Percentiles rank a stretch among this genome's conserved stretches.
These are phyloP conservation scores for Xylariaceae sp. DNA, from an alignment of 2,329 filamentous ascomycete genomes.

Conservation along the genomic window DNA sequence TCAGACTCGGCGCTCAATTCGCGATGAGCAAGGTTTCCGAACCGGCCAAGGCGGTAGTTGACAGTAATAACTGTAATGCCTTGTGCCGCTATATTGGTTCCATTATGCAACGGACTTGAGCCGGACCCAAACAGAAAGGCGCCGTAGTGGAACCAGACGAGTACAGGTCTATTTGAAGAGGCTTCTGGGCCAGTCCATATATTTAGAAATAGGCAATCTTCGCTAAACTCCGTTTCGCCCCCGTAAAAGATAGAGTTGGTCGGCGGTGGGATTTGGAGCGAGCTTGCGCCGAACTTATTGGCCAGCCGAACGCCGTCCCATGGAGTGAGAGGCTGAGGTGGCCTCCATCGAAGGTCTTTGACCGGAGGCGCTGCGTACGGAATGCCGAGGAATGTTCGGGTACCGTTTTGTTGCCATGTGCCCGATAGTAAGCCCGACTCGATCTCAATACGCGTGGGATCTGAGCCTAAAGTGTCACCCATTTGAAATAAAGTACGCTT, in stretches of 20 bases:
- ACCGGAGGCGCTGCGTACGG: conserved; percentile 13
- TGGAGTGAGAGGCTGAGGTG: conserved; percentile 2
- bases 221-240: conserved; percentile 6
- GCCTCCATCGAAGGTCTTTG: conserved; percentile 10
- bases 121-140: conserved; percentile 15
- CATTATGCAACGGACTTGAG: conserved; percentile 11
- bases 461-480: no score
- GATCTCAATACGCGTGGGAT: neutral
- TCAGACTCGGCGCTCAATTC: conserved; percentile 13
- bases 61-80: conserved; percentile 15
- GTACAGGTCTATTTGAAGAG: conserved; percentile 5
- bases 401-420: conserved; percentile 1
- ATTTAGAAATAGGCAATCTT: conserved; percentile 15
- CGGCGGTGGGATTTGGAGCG: conserved; percentile 2
- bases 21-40: conserved; percentile 13
- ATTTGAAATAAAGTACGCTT: no score
- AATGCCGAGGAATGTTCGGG: conserved; percentile 9
- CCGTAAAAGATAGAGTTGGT: conserved; percentile 3
- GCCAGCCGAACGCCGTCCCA: conserved; percentile 8
- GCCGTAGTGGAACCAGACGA: conserved; percentile 15
- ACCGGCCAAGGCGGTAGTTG: conserved; percentile 13
- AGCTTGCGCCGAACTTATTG: conserved; percentile 2
- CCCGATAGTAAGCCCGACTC: conserved; percentile 12
- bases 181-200: conserved; percentile 10
- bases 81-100: conserved; percentile 2